Percentiles rank a stretch among this genome's conserved stretches.
phyloP scores from a whole-genome alignment of 192 early-diverging fungal genomes.

The Coemansia sp. region DNA sequence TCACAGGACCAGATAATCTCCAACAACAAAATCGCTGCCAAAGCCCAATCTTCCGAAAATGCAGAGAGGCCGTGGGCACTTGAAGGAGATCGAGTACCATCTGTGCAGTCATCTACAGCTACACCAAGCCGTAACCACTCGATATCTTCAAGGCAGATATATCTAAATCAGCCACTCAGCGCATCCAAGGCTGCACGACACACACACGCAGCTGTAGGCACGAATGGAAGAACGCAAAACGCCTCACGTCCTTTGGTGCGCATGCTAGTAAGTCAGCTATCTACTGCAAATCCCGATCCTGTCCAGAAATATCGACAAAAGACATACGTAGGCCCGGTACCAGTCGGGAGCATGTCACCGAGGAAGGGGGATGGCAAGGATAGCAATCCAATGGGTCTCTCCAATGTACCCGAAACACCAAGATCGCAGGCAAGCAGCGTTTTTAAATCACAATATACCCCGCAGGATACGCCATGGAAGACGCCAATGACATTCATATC shows the following conservation, averaged over 20 bases:
- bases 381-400: too few relatives aligned
- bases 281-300: conserved; percentile 13
- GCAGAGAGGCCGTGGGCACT: not conserved
- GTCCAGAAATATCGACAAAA: not conserved
- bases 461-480: conserved; percentile 10
- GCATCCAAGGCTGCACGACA: conserved; percentile 35
- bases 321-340: too few relatives aligned
- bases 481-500: conserved; percentile 21
- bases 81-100: not conserved
- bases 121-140: not conserved
- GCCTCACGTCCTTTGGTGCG: conserved; percentile 30
- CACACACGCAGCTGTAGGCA: conserved; percentile 19
- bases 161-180: conserved; percentile 16
- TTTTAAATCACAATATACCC: not conserved
- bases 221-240: conserved; percentile 19
- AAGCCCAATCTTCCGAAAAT: not conserved
- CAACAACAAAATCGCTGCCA: not conserved
- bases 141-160: not conserved
- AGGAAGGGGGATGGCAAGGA: not conserved
- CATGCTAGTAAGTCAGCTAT: conserved; percentile 38
- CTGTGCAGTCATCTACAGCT: not conserved
- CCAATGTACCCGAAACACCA: not conserved
- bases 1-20: not conserved
- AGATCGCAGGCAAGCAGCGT: not conserved
- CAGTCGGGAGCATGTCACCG: not conserved